Percentiles rank a stretch among this genome's conserved stretches.
Evolutionary conservation across 257 asterid genomes (phyloP).

Genomic region (Lavandula angustifolia): DNA sequence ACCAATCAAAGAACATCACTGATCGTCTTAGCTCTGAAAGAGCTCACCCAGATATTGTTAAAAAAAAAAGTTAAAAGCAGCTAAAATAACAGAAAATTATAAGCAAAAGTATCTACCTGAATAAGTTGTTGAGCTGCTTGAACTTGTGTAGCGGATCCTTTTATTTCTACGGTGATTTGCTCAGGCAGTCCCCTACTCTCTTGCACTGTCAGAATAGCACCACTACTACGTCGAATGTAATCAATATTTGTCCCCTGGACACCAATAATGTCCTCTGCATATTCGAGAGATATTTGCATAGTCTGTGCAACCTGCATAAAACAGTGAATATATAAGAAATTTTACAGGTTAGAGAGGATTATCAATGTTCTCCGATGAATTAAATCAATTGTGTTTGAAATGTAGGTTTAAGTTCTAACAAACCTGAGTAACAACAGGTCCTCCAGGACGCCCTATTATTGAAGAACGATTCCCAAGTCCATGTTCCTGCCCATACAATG

Average conservation of each 20-base stretch:
- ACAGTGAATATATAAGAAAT: slow-evolving; percentile 24
- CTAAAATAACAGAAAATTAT: slow-evolving; percentile 4
- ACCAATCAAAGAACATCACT: background rate
- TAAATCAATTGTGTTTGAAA: slow-evolving; percentile 4
- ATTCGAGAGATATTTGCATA: slow-evolving; percentile 78
- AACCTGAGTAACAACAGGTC: slow-evolving; percentile 84
- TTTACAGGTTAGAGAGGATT: background rate
- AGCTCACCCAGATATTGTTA: background rate
- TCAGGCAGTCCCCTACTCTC: slow-evolving; percentile 71
- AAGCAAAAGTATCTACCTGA: slow-evolving; percentile 45
- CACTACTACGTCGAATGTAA: slow-evolving; percentile 73
- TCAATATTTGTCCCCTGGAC: slow-evolving; percentile 73
- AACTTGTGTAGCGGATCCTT: slow-evolving; percentile 82
- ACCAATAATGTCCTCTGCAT: slow-evolving; percentile 91
- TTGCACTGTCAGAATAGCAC: slow-evolving; percentile 76
- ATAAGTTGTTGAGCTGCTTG: slow-evolving; percentile 82
- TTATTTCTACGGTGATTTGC: slow-evolving; percentile 83
- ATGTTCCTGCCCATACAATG: slow-evolving; percentile 62
- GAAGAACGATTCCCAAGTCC: slow-evolving; percentile 58
- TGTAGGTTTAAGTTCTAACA: slow-evolving; percentile 20
- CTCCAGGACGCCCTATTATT: slow-evolving; percentile 52
- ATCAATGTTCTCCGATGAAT: slow-evolving; percentile 14
- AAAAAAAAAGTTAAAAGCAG: background rate
- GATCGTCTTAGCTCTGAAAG: background rate
- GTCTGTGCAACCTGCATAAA: slow-evolving; percentile 64